Conservation (phyloP, 2,329 filamentous ascomycete genomes). For the Trichoderma simmonsii region DNA sequence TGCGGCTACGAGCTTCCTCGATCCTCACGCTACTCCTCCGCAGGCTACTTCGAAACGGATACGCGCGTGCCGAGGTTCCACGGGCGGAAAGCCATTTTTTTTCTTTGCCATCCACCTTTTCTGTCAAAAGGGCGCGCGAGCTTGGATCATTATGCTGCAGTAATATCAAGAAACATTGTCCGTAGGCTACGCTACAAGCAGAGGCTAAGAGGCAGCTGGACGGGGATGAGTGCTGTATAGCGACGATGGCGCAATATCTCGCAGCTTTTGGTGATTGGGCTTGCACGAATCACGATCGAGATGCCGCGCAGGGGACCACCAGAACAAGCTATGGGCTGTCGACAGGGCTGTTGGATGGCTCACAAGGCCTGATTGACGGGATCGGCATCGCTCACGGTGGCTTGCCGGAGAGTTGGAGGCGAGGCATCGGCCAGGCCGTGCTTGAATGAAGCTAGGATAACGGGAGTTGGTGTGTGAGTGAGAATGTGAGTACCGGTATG, state of each 20-base stretch:
- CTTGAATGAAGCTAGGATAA: neutral
- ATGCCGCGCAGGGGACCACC: neutral
- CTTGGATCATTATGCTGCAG: neutral
- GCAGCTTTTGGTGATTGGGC: conserved; percentile 16
- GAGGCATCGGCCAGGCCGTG: conserved; percentile 12
- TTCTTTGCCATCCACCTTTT: neutral
- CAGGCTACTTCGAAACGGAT: neutral
- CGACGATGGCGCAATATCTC: conserved; percentile 19
- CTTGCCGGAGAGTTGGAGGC: conserved; percentile 12
- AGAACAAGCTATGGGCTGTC: neutral
- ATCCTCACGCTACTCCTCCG: neutral
- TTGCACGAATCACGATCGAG: conserved; percentile 14
- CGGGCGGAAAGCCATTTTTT: neutral
- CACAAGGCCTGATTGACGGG: neutral
- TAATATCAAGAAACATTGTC: neutral
- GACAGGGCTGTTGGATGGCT: conserved; percentile 7
- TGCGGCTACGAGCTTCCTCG: neutral
- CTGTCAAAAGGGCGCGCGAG: neutral
- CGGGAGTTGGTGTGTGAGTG: neutral
- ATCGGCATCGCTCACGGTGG: conserved; percentile 7
- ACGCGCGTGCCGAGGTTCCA: conserved; percentile 4
- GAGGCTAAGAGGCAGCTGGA: neutral
- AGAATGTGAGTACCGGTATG: neutral
- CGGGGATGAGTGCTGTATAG: neutral
- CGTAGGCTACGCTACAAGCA: neutral